Evolutionary conservation across 2,329 filamentous ascomycete species (phyloP).

Genomic region (Davidsoniella australis): DNA sequence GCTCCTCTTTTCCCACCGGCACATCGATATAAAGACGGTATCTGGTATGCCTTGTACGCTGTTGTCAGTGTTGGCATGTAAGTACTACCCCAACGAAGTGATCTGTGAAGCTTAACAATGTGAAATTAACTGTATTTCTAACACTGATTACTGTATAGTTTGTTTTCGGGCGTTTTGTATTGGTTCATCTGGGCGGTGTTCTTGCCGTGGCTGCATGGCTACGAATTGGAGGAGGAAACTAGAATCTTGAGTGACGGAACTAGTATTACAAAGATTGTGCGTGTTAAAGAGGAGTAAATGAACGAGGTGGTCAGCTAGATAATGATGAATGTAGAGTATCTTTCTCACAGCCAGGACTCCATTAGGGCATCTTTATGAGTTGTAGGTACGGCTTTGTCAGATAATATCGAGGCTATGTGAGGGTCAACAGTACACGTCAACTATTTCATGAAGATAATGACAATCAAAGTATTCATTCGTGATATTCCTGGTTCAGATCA

Average conservation of each 20-base stretch:
- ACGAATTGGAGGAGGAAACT: slow-evolving; percentile 43
- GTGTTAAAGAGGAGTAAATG: slow-evolving; percentile 11
- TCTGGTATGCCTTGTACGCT: slow-evolving; percentile 38
- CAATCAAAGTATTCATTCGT: too few relatives aligned
- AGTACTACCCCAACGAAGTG: slow-evolving; percentile 18
- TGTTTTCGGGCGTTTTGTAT: slow-evolving; percentile 42
- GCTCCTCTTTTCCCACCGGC: slow-evolving; percentile 46
- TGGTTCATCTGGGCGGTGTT: slow-evolving; percentile 52
- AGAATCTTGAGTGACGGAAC: slow-evolving; percentile 49
- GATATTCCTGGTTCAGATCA: too few relatives aligned
- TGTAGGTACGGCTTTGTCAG: too few relatives aligned
- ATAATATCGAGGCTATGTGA: too few relatives aligned
- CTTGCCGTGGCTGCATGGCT: slow-evolving; percentile 41
- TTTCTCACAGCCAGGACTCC: too few relatives aligned
- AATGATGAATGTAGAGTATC: too few relatives aligned
- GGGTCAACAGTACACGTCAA: too few relatives aligned
- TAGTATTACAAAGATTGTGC: slow-evolving; percentile 40
- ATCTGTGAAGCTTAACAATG: background rate
- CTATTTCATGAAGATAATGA: too few relatives aligned
- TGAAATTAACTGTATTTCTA: background rate
- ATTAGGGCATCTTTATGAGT: too few relatives aligned
- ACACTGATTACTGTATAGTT: slow-evolving; percentile 22
- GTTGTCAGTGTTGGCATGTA: slow-evolving; percentile 35
- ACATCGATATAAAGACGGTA: slow-evolving; percentile 25
- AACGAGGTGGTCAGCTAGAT: background rate